Evolutionary conservation across 2,329 filamentous ascomycete species (phyloP).

Genomic region (Alternaria brassicae): DNA sequence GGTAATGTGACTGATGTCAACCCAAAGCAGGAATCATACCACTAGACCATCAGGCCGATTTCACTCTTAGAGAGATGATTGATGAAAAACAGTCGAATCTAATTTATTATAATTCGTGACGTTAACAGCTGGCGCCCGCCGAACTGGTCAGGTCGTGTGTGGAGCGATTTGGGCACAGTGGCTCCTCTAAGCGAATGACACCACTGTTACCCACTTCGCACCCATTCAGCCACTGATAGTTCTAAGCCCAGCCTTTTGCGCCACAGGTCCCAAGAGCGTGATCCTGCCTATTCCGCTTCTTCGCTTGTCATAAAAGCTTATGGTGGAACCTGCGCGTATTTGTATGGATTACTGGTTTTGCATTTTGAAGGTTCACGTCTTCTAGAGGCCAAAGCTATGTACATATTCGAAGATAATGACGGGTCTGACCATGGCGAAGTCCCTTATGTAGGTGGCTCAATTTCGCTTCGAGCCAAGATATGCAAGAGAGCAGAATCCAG

Average conservation of each 20-base stretch:
- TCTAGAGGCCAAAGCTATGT: background rate
- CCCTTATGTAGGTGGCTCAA: no score
- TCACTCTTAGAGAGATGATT: conserved; percentile 3
- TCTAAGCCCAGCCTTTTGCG: background rate
- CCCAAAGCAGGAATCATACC: conserved; percentile 41
- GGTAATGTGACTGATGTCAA: conserved; percentile 1
- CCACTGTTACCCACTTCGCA: background rate
- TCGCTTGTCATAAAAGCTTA: background rate
- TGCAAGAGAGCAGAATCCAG: no score
- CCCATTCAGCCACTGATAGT: background rate
- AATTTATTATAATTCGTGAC: fast-evolving
- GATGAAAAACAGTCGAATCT: background rate
- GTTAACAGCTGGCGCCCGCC: background rate
- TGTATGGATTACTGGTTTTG: background rate
- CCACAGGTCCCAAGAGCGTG: background rate
- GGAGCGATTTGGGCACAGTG: background rate
- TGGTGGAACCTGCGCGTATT: background rate
- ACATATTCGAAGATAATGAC: background rate
- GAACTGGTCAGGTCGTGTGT: background rate
- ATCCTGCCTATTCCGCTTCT: background rate
- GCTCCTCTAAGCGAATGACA: background rate
- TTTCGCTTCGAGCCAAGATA: no score
- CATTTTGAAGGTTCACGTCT: background rate
- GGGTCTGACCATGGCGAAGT: background rate
- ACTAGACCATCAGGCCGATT: conserved; percentile 28